A percentile compares a stretch with the other conserved stretches of the same genome.
phyloP scores from a whole-genome alignment of 345 rosid species.

The Rhodomyrtus tomentosa region DNA sequence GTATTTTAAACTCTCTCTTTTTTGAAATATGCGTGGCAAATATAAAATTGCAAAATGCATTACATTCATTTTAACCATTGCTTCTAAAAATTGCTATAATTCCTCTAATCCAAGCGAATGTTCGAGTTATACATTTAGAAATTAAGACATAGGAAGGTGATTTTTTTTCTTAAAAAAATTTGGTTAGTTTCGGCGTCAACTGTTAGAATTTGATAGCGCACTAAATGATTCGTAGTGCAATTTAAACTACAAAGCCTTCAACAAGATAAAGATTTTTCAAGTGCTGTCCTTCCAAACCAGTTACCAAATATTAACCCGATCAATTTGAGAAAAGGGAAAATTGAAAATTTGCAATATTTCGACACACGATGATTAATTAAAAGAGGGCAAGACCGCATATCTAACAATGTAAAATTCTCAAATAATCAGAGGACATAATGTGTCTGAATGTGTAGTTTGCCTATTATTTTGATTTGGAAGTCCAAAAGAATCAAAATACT shows the following conservation, averaged over 20 bases:
- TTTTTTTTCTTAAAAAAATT: neutral
- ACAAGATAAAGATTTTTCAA: neutral
- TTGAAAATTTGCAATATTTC: neutral
- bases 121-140: neutral
- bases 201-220: neutral
- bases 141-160: neutral
- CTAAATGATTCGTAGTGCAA: neutral
- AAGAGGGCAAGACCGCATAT: neutral
- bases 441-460: neutral
- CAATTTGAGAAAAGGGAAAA: neutral
- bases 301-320: neutral
- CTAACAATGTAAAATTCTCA: neutral
- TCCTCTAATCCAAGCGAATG: neutral
- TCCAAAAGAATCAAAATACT: neutral
- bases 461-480: neutral
- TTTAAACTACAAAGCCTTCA: neutral
- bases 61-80: accelerated
- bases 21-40: neutral
- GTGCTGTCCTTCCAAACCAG: neutral
- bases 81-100: neutral
- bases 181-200: neutral
- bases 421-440: neutral
- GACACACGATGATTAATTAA: neutral
- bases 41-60: neutral
- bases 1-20: neutral